A percentile compares a stretch with the other conserved stretches of the same genome.
phyloP scores from a whole-genome alignment of 2,329 filamentous ascomycete species.

The Ophiostoma ulmi region DNA sequence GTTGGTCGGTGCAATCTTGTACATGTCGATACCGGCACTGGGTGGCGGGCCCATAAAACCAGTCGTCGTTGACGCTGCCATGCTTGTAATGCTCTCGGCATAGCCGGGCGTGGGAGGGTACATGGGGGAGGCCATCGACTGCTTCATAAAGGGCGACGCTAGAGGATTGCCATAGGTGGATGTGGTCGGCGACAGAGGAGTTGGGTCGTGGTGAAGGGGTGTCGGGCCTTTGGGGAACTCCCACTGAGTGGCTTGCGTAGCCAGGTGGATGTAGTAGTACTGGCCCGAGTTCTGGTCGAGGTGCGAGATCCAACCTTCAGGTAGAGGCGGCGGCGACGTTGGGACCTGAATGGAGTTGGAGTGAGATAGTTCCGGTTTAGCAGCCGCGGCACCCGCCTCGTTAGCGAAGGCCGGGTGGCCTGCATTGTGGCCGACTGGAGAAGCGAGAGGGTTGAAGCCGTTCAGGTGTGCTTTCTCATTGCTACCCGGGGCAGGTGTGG shows the following conservation, averaged over 20 bases:
- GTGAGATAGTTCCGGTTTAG: conserved; percentile 44
- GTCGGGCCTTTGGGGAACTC: conserved; percentile 96
- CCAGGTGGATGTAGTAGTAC: conserved; percentile 97
- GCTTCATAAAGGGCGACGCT: conserved; percentile 63
- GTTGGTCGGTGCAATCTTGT: conserved; percentile 88
- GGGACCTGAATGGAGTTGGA: conserved; percentile 49
- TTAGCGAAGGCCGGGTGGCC: conserved; percentile 90
- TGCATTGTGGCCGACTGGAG: conserved; percentile 48
- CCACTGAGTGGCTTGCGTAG: conserved; percentile 95
- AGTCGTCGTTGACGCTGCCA: conserved; percentile 66
- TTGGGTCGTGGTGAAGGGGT: conserved; percentile 74
- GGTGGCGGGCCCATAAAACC: conserved; percentile 88
- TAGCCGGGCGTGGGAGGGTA: conserved; percentile 80
- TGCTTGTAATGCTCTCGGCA: conserved; percentile 78
- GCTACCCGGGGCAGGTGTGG: conserved; percentile 29
- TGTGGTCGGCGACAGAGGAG: conserved; percentile 75
- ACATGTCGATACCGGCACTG: conserved; percentile 83
- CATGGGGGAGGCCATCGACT: conserved; percentile 71
- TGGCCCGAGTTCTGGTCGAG: conserved; percentile 92
- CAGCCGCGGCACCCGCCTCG: conserved; percentile 49
- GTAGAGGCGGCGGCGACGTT: conserved; percentile 82
- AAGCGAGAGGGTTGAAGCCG: background rate
- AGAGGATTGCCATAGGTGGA: conserved; percentile 72
- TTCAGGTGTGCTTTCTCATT: conserved; percentile 21
- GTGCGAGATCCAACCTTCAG: conserved; percentile 97